Base-by-base conservation (phyloP, 2,329 filamentous ascomycete species). In the Calonectria pauciramosa region DNA sequence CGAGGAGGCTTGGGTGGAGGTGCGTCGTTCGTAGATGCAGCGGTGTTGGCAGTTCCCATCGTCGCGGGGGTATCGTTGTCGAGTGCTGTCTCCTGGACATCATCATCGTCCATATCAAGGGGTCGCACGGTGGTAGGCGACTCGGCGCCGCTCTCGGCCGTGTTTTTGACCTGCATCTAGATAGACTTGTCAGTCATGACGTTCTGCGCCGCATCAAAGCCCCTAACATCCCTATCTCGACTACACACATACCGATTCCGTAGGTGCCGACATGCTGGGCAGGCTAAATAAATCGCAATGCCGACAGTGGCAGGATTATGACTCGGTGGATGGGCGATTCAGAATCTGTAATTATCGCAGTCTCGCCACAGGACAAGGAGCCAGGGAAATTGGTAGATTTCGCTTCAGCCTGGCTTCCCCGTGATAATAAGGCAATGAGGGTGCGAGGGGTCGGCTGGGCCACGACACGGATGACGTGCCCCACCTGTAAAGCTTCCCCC, bases 1-100 rank as follows among this genome's bases (percentile, higher is more conserved):
- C 96, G 92, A 41, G 96, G 96, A 38, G 96, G 96, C 87, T 98
- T 97, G 51, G 94, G 90, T 16, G 96, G 96, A 30, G 93, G 86
- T 26, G 81, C 81, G 63, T 88, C 85, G 38, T 86, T 82, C 52
- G 86, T 81, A 32, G 86, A 80, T 23, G 82, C 67, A 41, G 81
- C 73, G n/a, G 79, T 69, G 16, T 80, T 81, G 56, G 83, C 74
- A 49, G 82, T 75, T 60, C 80, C 74, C 70, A 72, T 77, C 64
- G 79, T 81, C 64, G 80, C 77, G 38, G 74, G 76, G 59, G 71
- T 80, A 64, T 90, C 89, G 73, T 87, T 73, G 84, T 86, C 71
- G 88, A 80, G 32, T 90, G 82, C 89, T 8, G 90, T 87, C 79
- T 94, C 93, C 82, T 93, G 92, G 67, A 91, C 85, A 81, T 93